phyloP scores from a whole-genome alignment of 2,329 filamentous ascomycete species.

The Dactylonectria macrodidyma region DNA sequence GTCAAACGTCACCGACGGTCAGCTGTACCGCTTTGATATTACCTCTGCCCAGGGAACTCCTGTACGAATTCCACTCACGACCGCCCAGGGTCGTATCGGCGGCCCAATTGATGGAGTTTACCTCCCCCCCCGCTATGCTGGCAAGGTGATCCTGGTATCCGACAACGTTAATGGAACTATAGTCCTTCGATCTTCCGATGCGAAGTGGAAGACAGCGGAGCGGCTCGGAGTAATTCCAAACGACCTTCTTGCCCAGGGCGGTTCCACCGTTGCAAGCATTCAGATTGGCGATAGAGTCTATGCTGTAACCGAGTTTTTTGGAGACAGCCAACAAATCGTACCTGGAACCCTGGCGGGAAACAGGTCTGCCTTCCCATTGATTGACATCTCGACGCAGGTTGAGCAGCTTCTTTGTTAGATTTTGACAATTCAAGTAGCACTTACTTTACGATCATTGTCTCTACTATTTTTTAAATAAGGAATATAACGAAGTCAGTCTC shows the following conservation, averaged over 20 bases:
- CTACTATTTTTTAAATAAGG: no score
- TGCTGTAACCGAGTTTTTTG: slow-evolving; percentile 24
- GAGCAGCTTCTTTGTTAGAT: no score
- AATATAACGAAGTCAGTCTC: no score
- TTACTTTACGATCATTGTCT: no score
- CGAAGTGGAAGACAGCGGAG: slow-evolving; percentile 53
- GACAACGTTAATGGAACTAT: slow-evolving; percentile 51
- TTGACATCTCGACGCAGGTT: no score
- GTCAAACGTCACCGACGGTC: slow-evolving; percentile 49
- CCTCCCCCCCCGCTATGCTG: slow-evolving; percentile 51
- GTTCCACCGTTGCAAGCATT: slow-evolving; percentile 31
- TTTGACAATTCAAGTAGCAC: no score
- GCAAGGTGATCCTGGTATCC: slow-evolving; percentile 53
- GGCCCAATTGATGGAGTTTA: slow-evolving; percentile 49
- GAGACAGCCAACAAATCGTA: slow-evolving; percentile 1
- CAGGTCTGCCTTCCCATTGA: no score
- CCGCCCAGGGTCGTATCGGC: no score
- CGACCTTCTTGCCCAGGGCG: slow-evolving; percentile 24
- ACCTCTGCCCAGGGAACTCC: not conserved
- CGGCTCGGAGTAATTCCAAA: slow-evolving; percentile 52
- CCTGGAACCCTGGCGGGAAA: no score
- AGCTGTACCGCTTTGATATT: slow-evolving; percentile 55
- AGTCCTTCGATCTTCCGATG: slow-evolving; percentile 55
- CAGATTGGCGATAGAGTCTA: slow-evolving; percentile 31
- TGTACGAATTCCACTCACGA: no score